Evolutionary conservation across 2,329 filamentous ascomycete genomes (phyloP).

Genomic region (Ophiostoma novo-ulmi): DNA sequence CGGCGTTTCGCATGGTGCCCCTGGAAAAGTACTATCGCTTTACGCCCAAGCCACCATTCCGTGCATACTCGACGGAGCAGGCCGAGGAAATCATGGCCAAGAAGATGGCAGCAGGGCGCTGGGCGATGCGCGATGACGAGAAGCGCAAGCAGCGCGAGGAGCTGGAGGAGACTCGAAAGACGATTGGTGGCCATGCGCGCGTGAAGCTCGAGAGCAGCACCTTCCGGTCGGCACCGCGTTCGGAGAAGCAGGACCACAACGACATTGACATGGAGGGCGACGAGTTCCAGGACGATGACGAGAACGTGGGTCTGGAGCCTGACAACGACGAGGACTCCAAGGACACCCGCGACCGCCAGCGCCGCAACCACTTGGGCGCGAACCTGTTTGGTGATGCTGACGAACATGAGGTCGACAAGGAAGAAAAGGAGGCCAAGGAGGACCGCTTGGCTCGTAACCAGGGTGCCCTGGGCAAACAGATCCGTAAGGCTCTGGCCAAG

Average conservation of each 20-base stretch:
- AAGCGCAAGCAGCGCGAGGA: slow-evolving; percentile 54
- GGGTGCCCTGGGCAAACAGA: slow-evolving; percentile 69
- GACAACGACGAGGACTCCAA: slow-evolving; percentile 79
- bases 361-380: slow-evolving; percentile 76
- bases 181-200: slow-evolving; percentile 49
- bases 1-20: slow-evolving; percentile 77
- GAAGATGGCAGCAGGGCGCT: slow-evolving; percentile 70
- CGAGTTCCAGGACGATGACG: slow-evolving; percentile 85
- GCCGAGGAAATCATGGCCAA: slow-evolving; percentile 78
- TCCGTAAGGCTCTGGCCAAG: slow-evolving; percentile 76
- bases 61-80: slow-evolving; percentile 73
- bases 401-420: slow-evolving; percentile 67
- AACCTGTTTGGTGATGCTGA: slow-evolving; percentile 71
- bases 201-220: slow-evolving; percentile 66
- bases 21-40: slow-evolving; percentile 96
- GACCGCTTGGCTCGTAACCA: slow-evolving; percentile 60
- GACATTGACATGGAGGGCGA: slow-evolving; percentile 63
- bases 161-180: slow-evolving; percentile 53
- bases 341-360: slow-evolving; percentile 65
- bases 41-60: slow-evolving; percentile 71
- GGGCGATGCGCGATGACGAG: slow-evolving; percentile 68
- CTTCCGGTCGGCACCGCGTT: slow-evolving; percentile 55
- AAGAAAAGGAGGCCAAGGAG: slow-evolving; percentile 65
- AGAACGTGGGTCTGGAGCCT: slow-evolving; percentile 66
- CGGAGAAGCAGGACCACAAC: slow-evolving; percentile 64